Evolutionary conservation across 2,329 filamentous ascomycete genomes (phyloP).

Genomic region (Teratosphaeria viscida): DNA sequence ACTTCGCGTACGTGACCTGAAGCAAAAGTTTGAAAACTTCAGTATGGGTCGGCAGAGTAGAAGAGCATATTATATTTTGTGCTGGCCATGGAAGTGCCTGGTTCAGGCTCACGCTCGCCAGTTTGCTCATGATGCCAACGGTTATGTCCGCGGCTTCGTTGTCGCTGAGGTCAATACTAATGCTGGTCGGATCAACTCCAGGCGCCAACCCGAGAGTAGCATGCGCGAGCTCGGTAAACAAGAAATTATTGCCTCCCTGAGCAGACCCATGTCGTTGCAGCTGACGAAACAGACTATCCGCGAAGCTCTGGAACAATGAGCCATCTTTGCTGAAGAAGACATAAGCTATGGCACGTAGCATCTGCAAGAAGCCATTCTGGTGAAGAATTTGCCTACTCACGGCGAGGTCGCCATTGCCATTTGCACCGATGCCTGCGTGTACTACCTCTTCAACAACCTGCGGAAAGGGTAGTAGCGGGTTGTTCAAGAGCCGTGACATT

Average conservation of each 20-base stretch:
- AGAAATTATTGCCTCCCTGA: constrained; percentile 52
- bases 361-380: constrained; percentile 54
- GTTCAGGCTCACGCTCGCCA: constrained; percentile 9
- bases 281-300: constrained; percentile 60
- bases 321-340: constrained; percentile 74
- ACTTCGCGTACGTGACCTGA: constrained; percentile 62
- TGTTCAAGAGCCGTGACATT: background rate
- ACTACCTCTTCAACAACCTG: constrained; percentile 65
- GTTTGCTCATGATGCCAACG: constrained; percentile 3
- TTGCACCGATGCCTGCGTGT: constrained; percentile 65
- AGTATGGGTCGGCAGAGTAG: constrained; percentile 57
- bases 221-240: constrained; percentile 67
- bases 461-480: constrained; percentile 47
- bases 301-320: constrained; percentile 53
- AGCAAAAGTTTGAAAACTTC: constrained; percentile 64
- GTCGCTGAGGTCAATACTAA: constrained; percentile 50
- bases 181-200: constrained; percentile 48
- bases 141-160: constrained; percentile 43
- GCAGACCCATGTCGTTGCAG: constrained; percentile 46
- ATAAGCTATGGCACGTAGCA: constrained; percentile 56
- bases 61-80: constrained; percentile 61
- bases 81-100: constrained; percentile 45
- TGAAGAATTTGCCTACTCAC: constrained; percentile 58
- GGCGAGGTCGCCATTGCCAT: constrained; percentile 56
- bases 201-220: constrained; percentile 51